A percentile compares a stretch with the other conserved stretches of the same genome.
Evolutionary conservation across 345 rosid species (phyloP).

Genomic region (Cardamine resedifolia): DNA sequence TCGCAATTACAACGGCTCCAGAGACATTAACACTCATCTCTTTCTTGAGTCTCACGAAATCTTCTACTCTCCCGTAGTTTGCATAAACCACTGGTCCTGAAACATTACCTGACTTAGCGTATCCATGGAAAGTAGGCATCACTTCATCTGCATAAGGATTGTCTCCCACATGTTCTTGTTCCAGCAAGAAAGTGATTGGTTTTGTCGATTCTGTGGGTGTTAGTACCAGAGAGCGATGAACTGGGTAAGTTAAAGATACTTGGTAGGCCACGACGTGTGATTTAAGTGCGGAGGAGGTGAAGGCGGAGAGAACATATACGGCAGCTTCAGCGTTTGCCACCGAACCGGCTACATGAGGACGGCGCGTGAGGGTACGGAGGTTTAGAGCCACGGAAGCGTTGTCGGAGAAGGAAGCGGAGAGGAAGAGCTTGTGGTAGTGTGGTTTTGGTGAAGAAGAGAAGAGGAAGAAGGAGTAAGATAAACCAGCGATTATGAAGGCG

Average conservation of each 20-base stretch:
- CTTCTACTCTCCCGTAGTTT: conserved; percentile 74
- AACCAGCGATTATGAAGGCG: conserved; percentile 40
- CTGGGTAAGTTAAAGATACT: conserved; percentile 68
- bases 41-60: conserved; percentile 47
- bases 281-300: conserved; percentile 45
- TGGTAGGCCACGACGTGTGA: conserved; percentile 53
- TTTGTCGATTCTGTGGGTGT: conserved; percentile 33
- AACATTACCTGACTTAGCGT: conserved; percentile 72
- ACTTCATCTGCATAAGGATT: conserved; percentile 72
- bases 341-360: conserved; percentile 79
- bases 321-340: conserved; percentile 78
- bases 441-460: conserved; percentile 49
- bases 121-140: conserved; percentile 69
- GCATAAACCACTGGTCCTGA: conserved; percentile 61
- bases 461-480: conserved; percentile 36
- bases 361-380: conserved; percentile 71
- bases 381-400: conserved; percentile 60
- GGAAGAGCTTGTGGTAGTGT: conserved; percentile 52
- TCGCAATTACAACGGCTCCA: conserved; percentile 55
- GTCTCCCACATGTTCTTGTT: conserved; percentile 55
- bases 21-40: conserved; percentile 51
- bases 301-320: conserved; percentile 50
- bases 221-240: conserved; percentile 56
- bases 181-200: conserved; percentile 43
- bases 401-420: conserved; percentile 58